Evolutionary conservation across 1,284 basidiomycete species (phyloP).

Genomic region (Cutaneotrichosporon cutaneum): DNA sequence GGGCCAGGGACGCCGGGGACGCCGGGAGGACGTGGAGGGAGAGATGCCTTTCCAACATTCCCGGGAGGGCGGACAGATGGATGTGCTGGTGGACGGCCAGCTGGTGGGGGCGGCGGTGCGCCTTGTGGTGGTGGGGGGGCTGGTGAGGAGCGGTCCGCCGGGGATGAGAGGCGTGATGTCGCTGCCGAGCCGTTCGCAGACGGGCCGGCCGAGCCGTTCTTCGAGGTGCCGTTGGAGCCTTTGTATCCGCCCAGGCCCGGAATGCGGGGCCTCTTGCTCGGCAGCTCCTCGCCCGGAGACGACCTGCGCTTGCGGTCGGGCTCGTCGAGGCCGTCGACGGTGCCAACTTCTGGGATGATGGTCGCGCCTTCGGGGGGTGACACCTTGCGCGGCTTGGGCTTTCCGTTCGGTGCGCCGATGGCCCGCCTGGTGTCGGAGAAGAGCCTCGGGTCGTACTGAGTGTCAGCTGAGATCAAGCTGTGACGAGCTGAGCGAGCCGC

Average conservation of each 20-base stretch:
- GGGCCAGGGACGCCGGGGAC: not conserved
- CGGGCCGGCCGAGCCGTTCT: not conserved
- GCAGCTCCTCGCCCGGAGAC: not conserved
- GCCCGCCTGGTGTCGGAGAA: not conserved
- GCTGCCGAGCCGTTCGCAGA: not conserved
- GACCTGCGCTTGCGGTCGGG: constrained; percentile 5
- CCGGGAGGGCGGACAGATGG: not conserved
- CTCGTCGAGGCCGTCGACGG: not conserved
- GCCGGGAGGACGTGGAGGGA: not conserved
- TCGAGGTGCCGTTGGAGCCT: not conserved
- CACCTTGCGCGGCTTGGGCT: not conserved
- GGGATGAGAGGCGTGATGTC: not conserved
- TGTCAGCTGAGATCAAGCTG: not conserved
- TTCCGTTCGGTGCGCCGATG: not conserved
- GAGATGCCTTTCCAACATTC: not conserved
- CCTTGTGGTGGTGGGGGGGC: not conserved
- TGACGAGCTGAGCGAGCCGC: too few species aligned
- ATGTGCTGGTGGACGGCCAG: not conserved
- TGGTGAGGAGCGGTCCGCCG: constrained; percentile 4
- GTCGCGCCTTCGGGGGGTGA: constrained; percentile 4
- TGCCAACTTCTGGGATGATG: constrained; percentile 10
- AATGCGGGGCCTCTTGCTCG: constrained; percentile 15
- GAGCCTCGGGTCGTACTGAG: constrained; percentile 5
- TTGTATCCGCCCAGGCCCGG: not conserved
- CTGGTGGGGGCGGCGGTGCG: not conserved